Base-by-base conservation (phyloP, 2,329 filamentous ascomycete genomes). In the Paecilomyces variotii region DNA sequence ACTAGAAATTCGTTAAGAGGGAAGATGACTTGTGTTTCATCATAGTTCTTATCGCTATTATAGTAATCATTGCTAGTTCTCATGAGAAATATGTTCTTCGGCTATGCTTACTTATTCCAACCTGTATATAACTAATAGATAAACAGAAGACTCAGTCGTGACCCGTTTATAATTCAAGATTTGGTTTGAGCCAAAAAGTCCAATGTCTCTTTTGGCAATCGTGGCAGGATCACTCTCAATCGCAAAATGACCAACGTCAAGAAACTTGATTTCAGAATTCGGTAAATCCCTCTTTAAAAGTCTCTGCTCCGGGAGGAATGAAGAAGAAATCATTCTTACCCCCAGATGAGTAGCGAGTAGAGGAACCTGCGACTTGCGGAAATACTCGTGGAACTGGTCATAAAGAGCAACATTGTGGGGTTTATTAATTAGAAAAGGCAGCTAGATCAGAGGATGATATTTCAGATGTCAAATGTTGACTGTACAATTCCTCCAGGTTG, bases 201-300 rank as follows among this genome's bases (percentile, higher is more conserved):
- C 59, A 74, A 39, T 5, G 78, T 72, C 57, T 72, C 59, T 30
- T 61, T 19, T 56, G 2, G 68, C 75, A 61, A 79, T 72, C 45
- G 74, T 64, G 54, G 66, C 66, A 3, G 69, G 65, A 54, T 76
- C 68, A 58, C 70, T 78, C 65, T 79, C 77, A 10, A 72, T 64
- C 12, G 82, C 80, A 74, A 85, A 85, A 71, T 86, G 83, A 0
- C 82, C 82, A 1, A 78, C 78, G 67, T 86, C 81, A 50, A 85
- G 64, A 54, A 81, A 72, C 60, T 77, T 72, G 45, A 84, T 65
- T 65, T 82, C 77, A 3, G 80, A 74, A 26, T 76, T 69, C 7
- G 74, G 69, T 12, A 81, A 68, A 70, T 86, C 82, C 25, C 65
- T 71, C 64, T 76, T 77, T 62, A 74, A 19, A 86, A 0, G 82